Percentiles rank a stretch among this genome's conserved stretches.
Conservation (phyloP, 306 rosid species). For the Casuarina cunninghamiana region DNA sequence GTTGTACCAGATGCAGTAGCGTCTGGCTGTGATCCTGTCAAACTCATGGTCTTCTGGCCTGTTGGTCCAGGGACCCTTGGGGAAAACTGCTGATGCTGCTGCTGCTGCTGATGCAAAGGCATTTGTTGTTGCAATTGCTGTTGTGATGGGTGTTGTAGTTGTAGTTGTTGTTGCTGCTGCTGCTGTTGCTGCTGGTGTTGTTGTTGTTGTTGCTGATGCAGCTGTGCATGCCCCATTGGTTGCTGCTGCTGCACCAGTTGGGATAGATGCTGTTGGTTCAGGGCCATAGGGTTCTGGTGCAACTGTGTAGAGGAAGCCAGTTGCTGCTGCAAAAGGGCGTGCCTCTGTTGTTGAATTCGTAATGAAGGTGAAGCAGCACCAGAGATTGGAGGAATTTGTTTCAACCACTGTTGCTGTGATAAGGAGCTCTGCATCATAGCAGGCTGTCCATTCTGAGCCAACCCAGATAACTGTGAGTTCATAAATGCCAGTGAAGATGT, state of each 20-base stretch:
- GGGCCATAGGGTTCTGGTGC: constrained; percentile 57
- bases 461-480: constrained; percentile 74
- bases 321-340: constrained; percentile 64
- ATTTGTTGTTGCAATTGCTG: constrained; percentile 70
- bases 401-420: constrained; percentile 83
- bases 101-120: constrained; percentile 70
- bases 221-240: constrained; percentile 71
- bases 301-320: constrained; percentile 73
- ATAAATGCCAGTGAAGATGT: constrained; percentile 76
- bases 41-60: constrained; percentile 91
- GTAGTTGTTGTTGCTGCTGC: constrained; percentile 47
- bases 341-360: constrained; percentile 76
- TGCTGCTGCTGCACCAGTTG: constrained; percentile 83
- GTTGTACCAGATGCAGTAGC: constrained; percentile 95
- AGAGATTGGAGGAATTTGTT: constrained; percentile 77
- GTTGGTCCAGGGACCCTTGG: constrained; percentile 77
- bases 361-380: constrained; percentile 62
- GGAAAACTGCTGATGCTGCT: constrained; percentile 66
- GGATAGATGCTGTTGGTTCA: constrained; percentile 69
- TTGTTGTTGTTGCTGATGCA: constrained; percentile 49
- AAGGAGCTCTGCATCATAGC: constrained; percentile 65
- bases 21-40: constrained; percentile 98
- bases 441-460: constrained; percentile 90
- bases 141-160: constrained; percentile 38
- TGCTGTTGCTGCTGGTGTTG: constrained; percentile 55